Percentiles rank a stretch among this genome's conserved stretches.
Conservation (phyloP, 139 green algal genomes). For the Bryopsis sp. region DNA sequence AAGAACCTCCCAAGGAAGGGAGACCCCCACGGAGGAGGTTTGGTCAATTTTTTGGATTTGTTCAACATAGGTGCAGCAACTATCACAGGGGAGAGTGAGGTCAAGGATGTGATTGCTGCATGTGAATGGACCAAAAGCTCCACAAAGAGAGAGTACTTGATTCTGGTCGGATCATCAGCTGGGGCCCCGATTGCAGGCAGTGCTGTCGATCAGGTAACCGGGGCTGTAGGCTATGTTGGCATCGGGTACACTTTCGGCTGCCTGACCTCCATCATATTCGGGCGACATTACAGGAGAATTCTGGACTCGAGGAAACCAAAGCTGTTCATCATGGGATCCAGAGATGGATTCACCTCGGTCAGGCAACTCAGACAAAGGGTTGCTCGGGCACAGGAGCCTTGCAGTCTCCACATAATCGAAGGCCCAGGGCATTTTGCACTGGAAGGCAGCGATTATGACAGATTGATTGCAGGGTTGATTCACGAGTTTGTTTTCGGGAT, state of each 20-base stretch:
- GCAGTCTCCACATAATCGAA: background rate
- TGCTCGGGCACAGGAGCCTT: background rate
- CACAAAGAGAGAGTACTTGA: background rate
- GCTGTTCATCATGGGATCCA: constrained; percentile 4
- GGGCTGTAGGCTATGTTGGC: background rate
- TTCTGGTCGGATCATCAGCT: background rate
- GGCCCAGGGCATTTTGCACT: background rate
- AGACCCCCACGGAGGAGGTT: background rate
- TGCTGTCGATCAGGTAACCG: background rate
- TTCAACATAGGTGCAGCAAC: background rate
- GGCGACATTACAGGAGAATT: constrained; percentile 1
- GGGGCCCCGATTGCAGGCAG: constrained; percentile 8
- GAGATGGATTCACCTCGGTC: background rate
- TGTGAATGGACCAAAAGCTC: constrained; percentile 3
- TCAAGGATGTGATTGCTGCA: background rate
- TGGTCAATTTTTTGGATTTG: background rate
- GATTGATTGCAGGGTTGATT: background rate
- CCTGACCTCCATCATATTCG: background rate
- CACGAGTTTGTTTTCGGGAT: background rate
- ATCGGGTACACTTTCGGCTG: constrained; percentile 6
- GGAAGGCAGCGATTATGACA: background rate
- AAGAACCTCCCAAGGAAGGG: too few relatives aligned
- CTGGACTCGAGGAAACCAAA: background rate
- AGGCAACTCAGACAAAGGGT: background rate
- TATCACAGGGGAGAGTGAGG: background rate